Base-by-base conservation (phyloP, 2,329 filamentous ascomycete genomes). In the Colletotrichum orchidophilum region DNA sequence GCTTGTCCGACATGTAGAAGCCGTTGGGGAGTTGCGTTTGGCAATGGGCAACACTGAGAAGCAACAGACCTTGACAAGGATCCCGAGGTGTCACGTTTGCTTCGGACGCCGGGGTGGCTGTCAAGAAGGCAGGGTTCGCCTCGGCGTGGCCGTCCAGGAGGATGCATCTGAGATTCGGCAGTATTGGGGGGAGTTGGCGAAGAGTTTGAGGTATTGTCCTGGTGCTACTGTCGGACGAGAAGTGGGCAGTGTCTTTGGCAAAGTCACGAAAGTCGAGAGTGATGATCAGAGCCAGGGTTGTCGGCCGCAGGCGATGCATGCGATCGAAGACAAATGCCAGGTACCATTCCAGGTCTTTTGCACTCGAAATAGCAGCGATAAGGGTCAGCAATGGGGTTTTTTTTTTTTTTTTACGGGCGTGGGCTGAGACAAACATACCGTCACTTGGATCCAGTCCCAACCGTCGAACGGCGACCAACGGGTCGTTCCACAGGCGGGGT, bases 401-500 rank as follows among this genome's bases (percentile, higher is more conserved):
- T 46, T 33, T 8, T 8, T 46, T 46, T n/a, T 3, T 46, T 26
- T 12, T 18, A n/a, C 29, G 50, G 11, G 13, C 24, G 57, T 52
- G 50, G n/a, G 12, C 35, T 67, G 42, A 71, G 61, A 61, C 42
- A 60, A 39, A 77, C 83, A 81, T 70, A 87, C 86, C 85, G 76
- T 85, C 79, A 73, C 81, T 82, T 13, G 83, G 82, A 67, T 84
- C 81, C 27, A 86, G 75, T 6, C 83, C 83, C 9, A 83, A 77
- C 1, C 73, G 76, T 71, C 82, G 80, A 27, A 81, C 80, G 1
- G 81, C 76, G 21, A 78, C 75, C 21, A 89, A 75, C 12, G 87
- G 81, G 74, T 89, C 84, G 71, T 80, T 80, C 88, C 88, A 90
- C 21, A 90, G 78, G 5, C 81, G 83, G 24, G 87, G 86, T 5